Percentiles rank a stretch among this genome's conserved stretches.
These are phyloP conservation scores for Diplocarpon rosae DNA, from an alignment of 2,329 filamentous ascomycete genomes.

Conservation along the genomic window DNA sequence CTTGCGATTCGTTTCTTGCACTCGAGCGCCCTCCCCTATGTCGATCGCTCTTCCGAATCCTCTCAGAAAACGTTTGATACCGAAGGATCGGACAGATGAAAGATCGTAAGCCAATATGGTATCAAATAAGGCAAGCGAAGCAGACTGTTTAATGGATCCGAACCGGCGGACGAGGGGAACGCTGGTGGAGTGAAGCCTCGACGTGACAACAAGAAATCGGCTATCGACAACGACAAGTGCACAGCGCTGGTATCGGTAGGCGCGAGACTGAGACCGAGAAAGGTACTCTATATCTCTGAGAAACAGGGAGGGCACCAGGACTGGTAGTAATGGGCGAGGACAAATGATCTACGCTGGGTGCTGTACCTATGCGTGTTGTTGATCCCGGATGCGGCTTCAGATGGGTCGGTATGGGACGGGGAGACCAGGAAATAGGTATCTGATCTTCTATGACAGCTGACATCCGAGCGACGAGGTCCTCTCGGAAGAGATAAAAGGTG, in stretches of 20 bases:
- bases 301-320: constrained; percentile 11
- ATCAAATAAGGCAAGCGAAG: constrained; percentile 16
- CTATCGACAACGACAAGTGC: constrained; percentile 41
- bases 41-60: background rate
- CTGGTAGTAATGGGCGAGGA: constrained; percentile 20
- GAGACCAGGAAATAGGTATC: constrained; percentile 39
- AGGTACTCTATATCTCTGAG: constrained; percentile 31
- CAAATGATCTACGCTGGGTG: constrained; percentile 24
- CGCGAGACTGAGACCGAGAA: constrained; percentile 6
- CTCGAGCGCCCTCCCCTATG: too few relatives aligned
- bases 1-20: background rate
- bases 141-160: constrained; percentile 34
- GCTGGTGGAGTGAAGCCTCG: constrained; percentile 25
- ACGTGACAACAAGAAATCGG: constrained; percentile 37
- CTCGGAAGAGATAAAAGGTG: constrained; percentile 2
- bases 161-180: constrained; percentile 36
- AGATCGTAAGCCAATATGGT: constrained; percentile 22
- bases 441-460: constrained; percentile 41
- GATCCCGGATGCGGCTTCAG: constrained; percentile 29
- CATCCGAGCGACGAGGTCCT: constrained; percentile 39
- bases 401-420: constrained; percentile 33
- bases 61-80: constrained; percentile 9
- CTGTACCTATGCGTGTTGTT: constrained; percentile 30
- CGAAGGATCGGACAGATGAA: constrained; percentile 17
- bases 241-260: constrained; percentile 27